Evolutionary conservation across 495 filamentous ascomycete species (phyloP), one percentile per base, ranked within the genome.

Genomic region (Hypoxylon intermedium): DNA sequence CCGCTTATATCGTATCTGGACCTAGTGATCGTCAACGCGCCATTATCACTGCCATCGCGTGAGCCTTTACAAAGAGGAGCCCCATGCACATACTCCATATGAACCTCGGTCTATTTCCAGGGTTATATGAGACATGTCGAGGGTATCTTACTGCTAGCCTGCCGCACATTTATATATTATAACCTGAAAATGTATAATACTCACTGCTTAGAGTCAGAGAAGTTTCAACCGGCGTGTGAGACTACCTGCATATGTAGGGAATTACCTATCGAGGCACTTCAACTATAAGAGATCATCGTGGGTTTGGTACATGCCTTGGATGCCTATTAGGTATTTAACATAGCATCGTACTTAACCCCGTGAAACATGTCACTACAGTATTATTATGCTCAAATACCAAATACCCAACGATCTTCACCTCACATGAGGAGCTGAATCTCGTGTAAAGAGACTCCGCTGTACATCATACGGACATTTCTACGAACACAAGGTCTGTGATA

Each of bases 401-500:
- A n/a, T n/a, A n/a, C 37, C 31, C 46, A 33, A 23, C 18, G 41
- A 37, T 51, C n/a, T 54, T 13, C 41, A 30, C 23, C 37, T 31
- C 37, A 49, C 51, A 57, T 52, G 52, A n/a, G 38, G 15, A 46
- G 51, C 44, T 36, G 20, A 52, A 65, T 56, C 61, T 56, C 61
- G 61, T 65, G 61, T 65, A 65, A 65, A 60, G 34, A 26, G 44
- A 48, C 2, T 21, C 41, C 42, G 9, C 26, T 40, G 56, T 60
- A 59, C 61, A 64, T 59, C 28, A 56, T 59, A 59, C 61, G 55
- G 55, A 16, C 33, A 59, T 38, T 47, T 52, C 52, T 60, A 19
- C 40, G 51, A 66, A 58, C 63, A 66, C 48, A 58, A 45, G 46
- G 52, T 66, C 62, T 62, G 63, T 66, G 58, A 66, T 51, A 62